Evolutionary conservation across 192 early-diverging fungal species (phyloP).

Genomic region (Coemansia sp.): DNA sequence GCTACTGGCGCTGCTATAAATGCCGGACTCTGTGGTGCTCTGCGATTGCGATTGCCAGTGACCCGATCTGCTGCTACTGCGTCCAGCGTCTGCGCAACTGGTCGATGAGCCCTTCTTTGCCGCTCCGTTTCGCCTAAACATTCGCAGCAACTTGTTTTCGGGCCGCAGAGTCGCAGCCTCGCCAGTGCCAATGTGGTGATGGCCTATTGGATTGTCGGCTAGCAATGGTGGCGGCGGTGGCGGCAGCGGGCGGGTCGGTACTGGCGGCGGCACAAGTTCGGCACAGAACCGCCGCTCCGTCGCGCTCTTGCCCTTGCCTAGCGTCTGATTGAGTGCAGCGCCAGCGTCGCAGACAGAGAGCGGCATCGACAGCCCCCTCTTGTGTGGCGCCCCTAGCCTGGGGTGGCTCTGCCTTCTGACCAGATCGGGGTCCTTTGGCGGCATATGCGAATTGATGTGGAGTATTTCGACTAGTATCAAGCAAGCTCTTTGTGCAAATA

Average conservation of each 20-base stretch:
- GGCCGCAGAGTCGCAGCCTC: not conserved
- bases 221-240: not conserved
- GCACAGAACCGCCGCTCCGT: constrained; percentile 7
- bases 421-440: not conserved
- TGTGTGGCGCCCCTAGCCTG: not conserved
- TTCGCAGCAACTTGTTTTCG: not conserved
- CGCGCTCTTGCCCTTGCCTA: not conserved
- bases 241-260: not conserved
- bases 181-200: not conserved
- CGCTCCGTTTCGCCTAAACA: not conserved
- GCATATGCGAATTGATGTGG: not conserved
- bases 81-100: not conserved
- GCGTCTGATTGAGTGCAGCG: not conserved
- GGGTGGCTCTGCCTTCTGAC: not conserved
- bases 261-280: constrained; percentile 8
- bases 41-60: not conserved
- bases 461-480: not conserved
- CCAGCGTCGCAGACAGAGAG: not conserved
- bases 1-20: not conserved
- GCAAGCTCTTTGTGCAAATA: not conserved
- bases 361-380: not conserved
- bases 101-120: not conserved
- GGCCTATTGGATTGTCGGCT: not conserved
- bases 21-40: not conserved
- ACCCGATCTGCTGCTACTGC: not conserved